phyloP scores from a whole-genome alignment of 345 rosid genomes.

The Excoecaria agallocha region DNA sequence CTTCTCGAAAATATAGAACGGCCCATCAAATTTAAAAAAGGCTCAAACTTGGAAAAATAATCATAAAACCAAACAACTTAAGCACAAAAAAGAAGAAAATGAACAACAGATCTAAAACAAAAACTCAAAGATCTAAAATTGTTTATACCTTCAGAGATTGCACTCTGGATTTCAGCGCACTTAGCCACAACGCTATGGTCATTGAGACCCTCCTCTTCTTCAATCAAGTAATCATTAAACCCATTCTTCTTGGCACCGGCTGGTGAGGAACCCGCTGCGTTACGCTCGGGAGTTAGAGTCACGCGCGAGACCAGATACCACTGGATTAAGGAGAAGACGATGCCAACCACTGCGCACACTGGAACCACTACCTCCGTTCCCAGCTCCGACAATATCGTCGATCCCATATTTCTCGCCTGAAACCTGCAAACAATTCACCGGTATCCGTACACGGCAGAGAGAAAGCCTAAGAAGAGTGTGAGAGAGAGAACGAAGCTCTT shows the following conservation, averaged over 20 bases:
- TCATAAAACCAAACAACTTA: not conserved
- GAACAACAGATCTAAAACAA: conserved; percentile 10
- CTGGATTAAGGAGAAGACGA: conserved; percentile 65
- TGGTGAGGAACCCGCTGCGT: conserved; percentile 6
- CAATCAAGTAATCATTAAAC: conserved; percentile 61
- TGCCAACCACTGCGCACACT: conserved; percentile 71
- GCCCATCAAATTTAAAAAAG: not conserved
- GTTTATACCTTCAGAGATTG: conserved; percentile 67
- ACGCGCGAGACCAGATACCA: conserved; percentile 77
- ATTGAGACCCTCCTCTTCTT: conserved; percentile 92
- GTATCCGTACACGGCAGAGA: not conserved
- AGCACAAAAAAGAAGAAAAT: not conserved
- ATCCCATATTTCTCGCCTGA: conserved; percentile 30
- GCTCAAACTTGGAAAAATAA: not conserved
- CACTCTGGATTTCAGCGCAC: conserved; percentile 90
- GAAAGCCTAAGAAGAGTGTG: not conserved
- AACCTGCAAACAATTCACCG: not conserved
- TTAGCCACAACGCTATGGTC: conserved; percentile 77
- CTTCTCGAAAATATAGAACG: not conserved
- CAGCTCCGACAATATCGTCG: conserved; percentile 60
- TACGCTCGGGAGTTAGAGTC: conserved; percentile 39
- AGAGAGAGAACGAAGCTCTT: not conserved
- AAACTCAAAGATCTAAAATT: conserved; percentile 2
- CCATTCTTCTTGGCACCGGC: conserved; percentile 41
- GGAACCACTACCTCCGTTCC: conserved; percentile 77